A percentile compares a stretch with the other conserved stretches of the same genome.
These are phyloP conservation scores for Sphaerulina musiva DNA, from an alignment of 2,329 filamentous ascomycete genomes.

Conservation along the genomic window DNA sequence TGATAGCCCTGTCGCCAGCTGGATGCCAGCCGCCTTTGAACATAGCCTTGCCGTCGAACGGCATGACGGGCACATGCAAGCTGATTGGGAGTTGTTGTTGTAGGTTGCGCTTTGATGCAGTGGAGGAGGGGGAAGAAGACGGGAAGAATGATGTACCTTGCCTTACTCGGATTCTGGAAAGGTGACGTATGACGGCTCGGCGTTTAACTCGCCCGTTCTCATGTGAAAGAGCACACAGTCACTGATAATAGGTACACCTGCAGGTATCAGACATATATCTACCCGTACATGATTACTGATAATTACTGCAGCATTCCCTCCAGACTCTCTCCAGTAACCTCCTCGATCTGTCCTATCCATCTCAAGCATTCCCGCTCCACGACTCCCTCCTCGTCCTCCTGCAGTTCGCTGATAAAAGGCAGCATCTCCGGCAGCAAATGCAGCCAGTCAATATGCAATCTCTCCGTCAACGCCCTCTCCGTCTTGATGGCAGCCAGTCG, in stretches of 20 bases:
- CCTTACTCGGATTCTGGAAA: too few species aligned
- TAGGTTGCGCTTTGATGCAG: background rate
- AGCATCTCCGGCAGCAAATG: constrained; percentile 88
- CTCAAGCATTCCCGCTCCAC: constrained; percentile 83
- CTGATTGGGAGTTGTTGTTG: background rate
- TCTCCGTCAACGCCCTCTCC: constrained; percentile 63
- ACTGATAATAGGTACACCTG: too few species aligned
- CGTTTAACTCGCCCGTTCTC: too few species aligned
- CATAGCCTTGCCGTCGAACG: constrained; percentile 31
- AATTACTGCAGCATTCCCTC: constrained; percentile 67
- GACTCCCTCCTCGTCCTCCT: constrained; percentile 91
- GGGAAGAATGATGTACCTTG: background rate
- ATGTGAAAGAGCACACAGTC: too few species aligned
- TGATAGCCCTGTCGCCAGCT: constrained; percentile 41
- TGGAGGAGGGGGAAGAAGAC: background rate
- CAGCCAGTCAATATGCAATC: constrained; percentile 89
- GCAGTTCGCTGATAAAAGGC: constrained; percentile 87
- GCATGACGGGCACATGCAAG: constrained; percentile 1
- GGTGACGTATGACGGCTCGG: too few species aligned
- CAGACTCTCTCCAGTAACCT: constrained; percentile 79
- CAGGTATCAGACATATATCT: too few species aligned
- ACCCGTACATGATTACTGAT: background rate
- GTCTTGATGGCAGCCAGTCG: constrained; percentile 76
- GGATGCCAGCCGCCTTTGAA: constrained; percentile 47
- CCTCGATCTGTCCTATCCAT: constrained; percentile 89